Base-by-base conservation (phyloP, 78 protist species). In the Polysphondylium violaceum region DNA sequence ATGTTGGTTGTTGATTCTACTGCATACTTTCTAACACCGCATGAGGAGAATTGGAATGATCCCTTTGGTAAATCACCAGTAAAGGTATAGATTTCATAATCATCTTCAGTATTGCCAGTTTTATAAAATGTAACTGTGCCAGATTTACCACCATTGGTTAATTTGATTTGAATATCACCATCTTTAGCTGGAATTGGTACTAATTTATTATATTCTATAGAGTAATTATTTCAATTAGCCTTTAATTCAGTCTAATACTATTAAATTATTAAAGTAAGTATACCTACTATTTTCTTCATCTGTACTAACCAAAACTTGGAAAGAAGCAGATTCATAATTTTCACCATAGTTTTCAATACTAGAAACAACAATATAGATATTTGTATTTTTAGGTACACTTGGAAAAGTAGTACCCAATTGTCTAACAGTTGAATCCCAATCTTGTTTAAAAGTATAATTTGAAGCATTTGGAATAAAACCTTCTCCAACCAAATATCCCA, bases 131-230 rank as follows among this genome's bases (percentile, higher is more conserved):
- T 81, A 43, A 81, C 29, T 33, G 64, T 27, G 23, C 77, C 90
- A 16, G 60, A 25, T 59, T 68, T 81, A 35, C 90, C 90, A 19
- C 43, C 67, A 55, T 81, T 41, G 0, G 41, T 40, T 44, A 81
- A 17, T 58, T 38, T 27, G 9, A 81, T 5, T n/a, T 29, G 60
- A 27, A 81, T 21, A 11, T 40, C 23, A 56, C 90, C 90, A 44
- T 43, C 44, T 9, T 56, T 35, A n/a, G 71, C 90, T 69, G 78
- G 78, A 7, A 43, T 47, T 63, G 90, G 90, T 27, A 74, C n/a
- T 25, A 36, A 64, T 36, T 31, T 29, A 40, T 7, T 8, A 33
- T 14, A 47, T 47, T 47, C 7, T 47, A 47, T 14, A 14, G 7
- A 47, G 53, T 47, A 47, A 58, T n/a, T 56, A 56, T 23, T 56